These are phyloP conservation scores for Rhodotorula glutinis DNA, from an alignment of 1,284 basidiomycete genomes.

Conservation along the genomic window DNA sequence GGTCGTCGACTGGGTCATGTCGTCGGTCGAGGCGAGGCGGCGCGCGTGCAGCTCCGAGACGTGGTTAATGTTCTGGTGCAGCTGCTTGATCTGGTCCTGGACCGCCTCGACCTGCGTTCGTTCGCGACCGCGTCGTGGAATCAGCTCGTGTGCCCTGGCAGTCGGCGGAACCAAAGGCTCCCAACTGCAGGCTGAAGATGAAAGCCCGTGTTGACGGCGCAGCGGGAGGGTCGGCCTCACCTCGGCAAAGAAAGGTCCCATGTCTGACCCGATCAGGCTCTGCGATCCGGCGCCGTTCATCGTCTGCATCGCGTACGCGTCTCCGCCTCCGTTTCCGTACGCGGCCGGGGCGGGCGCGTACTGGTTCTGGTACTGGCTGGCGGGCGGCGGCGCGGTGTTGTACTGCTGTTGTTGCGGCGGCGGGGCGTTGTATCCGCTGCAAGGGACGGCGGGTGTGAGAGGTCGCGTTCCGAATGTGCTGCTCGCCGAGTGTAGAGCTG, in stretches of 20 bases:
- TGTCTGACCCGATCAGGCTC: conserved; percentile 23
- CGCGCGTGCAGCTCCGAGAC: conserved; percentile 42
- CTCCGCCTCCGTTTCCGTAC: conserved; percentile 1
- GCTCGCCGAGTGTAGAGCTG: too few relatives aligned
- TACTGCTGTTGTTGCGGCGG: conserved; percentile 15
- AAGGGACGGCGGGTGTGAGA: too few relatives aligned
- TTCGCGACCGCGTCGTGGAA: neutral
- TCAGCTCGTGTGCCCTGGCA: too few relatives aligned
- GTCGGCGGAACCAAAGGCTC: too few relatives aligned
- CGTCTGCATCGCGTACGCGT: conserved; percentile 30
- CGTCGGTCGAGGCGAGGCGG: conserved; percentile 42
- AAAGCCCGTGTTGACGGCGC: too few relatives aligned
- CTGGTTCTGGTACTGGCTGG: neutral
- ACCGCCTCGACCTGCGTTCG: conserved; percentile 39
- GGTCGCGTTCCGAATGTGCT: too few relatives aligned
- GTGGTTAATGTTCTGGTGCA: conserved; percentile 40
- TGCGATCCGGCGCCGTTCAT: conserved; percentile 16
- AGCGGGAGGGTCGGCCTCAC: conserved; percentile 9
- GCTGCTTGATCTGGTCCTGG: conserved; percentile 39
- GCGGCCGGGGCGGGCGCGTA: conserved; percentile 19
- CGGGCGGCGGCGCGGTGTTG: conserved; percentile 9
- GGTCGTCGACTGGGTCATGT: conserved; percentile 37
- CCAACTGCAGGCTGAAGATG: too few relatives aligned
- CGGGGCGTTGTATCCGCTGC: conserved; percentile 1
- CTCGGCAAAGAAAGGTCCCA: conserved; percentile 38